Base-by-base conservation (phyloP, 805 yeast genomes). In the Saccharomycopsis fermentans region DNA sequence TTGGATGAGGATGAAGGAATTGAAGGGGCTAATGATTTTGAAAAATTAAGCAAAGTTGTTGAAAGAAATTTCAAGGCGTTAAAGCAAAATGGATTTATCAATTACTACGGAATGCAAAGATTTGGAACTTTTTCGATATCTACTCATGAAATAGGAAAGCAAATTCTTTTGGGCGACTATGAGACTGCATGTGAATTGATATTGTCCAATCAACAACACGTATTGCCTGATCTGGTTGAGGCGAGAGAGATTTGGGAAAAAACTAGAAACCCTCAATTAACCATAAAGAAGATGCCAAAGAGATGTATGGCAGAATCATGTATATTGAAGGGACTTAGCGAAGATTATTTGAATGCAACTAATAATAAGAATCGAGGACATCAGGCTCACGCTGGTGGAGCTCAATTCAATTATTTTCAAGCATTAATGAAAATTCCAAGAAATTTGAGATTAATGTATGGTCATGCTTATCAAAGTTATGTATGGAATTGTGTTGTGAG, bases 51-150 rank as follows among this genome's bases (percentile, higher is more conserved):
- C 47, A 73, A 75, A 14, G 73, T 77, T 3, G 74, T 90, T 17
- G 68, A 70, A 14, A 68, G 73, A 9, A 78, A 90, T 27, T 76
- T 91, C 63, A 68, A 74, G 4, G 78, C 89, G 0, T 73, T 92
- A 56, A 74, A 75, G 55, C 75, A 74, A 1, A 75, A 78, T 32
- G 99, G 99, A 0, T 94, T 89, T 67, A 86, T 94, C 63, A 94
- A 94, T 70, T 94, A 94, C 68, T 94, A 80, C 69, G 99, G 99
- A n/a, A 86, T 94, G 91, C 99, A 94, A 74, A 77, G 99, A 67
- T 94, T 94, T 70, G 99, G 99, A 32, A 91, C 99, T 0, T 92
- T 90, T 67, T 87, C 97, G 12, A 78, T 90, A 32, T 89, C 98
- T 2, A 91, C 99, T 0, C 97, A 94, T 70, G 80, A 78, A 34